Evolutionary conservation across 805 yeast genomes (phyloP).

Genomic region (Wickerhamomyces chaumierensis): DNA sequence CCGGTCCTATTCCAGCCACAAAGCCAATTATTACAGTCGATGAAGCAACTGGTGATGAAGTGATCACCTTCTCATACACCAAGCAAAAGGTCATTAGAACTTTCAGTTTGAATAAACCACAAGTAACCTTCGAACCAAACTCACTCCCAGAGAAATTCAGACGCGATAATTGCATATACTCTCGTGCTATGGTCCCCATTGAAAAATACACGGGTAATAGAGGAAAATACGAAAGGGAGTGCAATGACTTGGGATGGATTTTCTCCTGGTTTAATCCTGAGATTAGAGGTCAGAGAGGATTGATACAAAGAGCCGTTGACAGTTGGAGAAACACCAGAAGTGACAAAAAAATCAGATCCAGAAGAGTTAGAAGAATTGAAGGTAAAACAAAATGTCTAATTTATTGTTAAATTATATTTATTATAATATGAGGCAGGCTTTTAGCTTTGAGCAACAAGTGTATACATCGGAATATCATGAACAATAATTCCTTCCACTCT

Average conservation of each 20-base stretch:
- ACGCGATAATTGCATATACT: slow-evolving; percentile 33
- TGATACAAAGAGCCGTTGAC: slow-evolving; percentile 41
- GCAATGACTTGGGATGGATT: slow-evolving; percentile 39
- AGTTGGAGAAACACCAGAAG: slow-evolving; percentile 37
- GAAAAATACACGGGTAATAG: slow-evolving; percentile 33
- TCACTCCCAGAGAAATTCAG: slow-evolving; percentile 23
- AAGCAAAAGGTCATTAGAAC: slow-evolving; percentile 19
- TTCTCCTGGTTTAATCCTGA: slow-evolving; percentile 30
- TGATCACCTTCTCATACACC: slow-evolving; percentile 21
- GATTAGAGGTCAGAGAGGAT: slow-evolving; percentile 31
- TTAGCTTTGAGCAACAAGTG: no score
- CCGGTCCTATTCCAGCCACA: slow-evolving; percentile 25
- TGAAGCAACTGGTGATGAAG: slow-evolving; percentile 19
- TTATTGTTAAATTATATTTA: no score
- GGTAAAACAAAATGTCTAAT: neutral
- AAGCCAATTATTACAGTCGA: slow-evolving; percentile 16
- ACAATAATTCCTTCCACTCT: no score
- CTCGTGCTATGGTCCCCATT: slow-evolving; percentile 32
- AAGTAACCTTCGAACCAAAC: slow-evolving; percentile 2
- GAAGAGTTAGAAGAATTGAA: slow-evolving; percentile 24
- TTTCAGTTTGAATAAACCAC: slow-evolving; percentile 17
- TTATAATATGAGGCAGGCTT: no score
- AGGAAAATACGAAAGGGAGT: slow-evolving; percentile 32
- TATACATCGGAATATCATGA: no score
- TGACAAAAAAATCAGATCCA: slow-evolving; percentile 26